Base-by-base conservation (phyloP, 2,329 filamentous ascomycete species). In the Botrytis porri region DNA sequence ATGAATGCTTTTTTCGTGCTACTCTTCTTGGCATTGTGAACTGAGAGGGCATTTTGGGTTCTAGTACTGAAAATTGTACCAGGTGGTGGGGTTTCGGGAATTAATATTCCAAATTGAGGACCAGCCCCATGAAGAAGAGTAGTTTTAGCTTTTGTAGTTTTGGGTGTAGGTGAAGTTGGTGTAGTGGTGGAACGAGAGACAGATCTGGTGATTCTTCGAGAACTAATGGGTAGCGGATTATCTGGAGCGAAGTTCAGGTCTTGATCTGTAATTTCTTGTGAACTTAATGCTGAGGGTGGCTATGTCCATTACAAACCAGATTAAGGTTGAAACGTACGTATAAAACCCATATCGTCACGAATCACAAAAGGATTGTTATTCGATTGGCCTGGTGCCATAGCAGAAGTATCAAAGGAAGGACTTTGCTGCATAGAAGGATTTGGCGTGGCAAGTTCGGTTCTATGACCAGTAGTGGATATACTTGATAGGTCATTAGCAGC, bases 271-370 rank as follows among this genome's bases (percentile, higher is more conserved):
- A 37, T 22, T n/a, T 48, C 7, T 65, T 48, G 63, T 25, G 43
- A 43, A 43, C 22, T 32, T 48, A n/a, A 37, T 65, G 63, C 4
- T 37, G 29, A 35, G 12, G 43, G 37, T 35, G 5, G 1, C 37
- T 48, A 18, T 35, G 7, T 48, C 41, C 3, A 69, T 25, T 64
- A 64, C 4, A 1, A 9, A 41, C 48, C 35, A 41, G 48, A 57
- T 41, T 57, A 18, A 6, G 48, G 48, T 25, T 59, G 25, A 41
- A 69, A 69, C 18, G 65, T 69, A 57, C 65, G 65, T 25, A 69
- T 18, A 32, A 69, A 69, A 2, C 65, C 48, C 65, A 69, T 57
- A 25, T 43, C 35, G 39, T 41, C 48, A 41, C 10, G 35, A n/a
- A 69, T 69, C 29, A 69, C 12, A 18, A 69, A 69, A 25, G 65